These are phyloP conservation scores for Daldinia childiae DNA, from an alignment of 495 filamentous ascomycete species.

Conservation along the genomic window DNA sequence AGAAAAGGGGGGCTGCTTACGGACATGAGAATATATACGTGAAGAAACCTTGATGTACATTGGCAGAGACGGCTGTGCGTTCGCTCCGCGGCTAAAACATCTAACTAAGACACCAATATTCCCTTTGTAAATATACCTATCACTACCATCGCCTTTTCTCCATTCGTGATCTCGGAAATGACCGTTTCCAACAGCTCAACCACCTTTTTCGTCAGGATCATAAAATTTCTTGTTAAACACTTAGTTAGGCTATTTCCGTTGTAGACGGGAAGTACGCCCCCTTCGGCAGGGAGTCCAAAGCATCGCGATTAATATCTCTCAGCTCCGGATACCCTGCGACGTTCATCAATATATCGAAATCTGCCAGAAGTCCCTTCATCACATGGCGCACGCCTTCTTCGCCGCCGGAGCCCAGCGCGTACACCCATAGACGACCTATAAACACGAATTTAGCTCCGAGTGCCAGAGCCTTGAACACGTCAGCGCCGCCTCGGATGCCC, in stretches of 20 bases:
- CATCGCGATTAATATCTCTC: constrained; percentile 61
- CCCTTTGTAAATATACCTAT: constrained; percentile 23
- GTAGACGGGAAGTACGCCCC: constrained; percentile 39
- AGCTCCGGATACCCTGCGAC: constrained; percentile 68
- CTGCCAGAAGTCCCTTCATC: constrained; percentile 70
- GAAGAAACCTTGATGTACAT: constrained; percentile 11
- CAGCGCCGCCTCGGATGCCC: constrained; percentile 65
- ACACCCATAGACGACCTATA: constrained; percentile 70
- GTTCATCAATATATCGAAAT: constrained; percentile 73
- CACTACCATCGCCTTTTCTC: background rate
- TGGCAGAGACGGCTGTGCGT: constrained; percentile 9
- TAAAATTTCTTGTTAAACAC: no score
- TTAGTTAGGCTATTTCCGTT: constrained; percentile 30
- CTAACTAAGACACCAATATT: constrained; percentile 21
- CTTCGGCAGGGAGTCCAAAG: constrained; percentile 47
- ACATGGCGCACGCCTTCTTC: constrained; percentile 71
- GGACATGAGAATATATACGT: constrained; percentile 22
- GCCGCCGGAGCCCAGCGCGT: constrained; percentile 67
- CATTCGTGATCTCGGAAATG: background rate
- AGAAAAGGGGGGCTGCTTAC: background rate
- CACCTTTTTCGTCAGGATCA: no score
- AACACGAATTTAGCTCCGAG: constrained; percentile 72
- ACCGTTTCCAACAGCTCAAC: background rate
- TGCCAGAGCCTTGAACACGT: constrained; percentile 70
- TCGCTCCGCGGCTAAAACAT: constrained; percentile 25